Evolutionary conservation across 495 filamentous ascomycete genomes (phyloP), one percentile per base, ranked within the genome.

Genomic region (Lindgomyces ingoldianus): DNA sequence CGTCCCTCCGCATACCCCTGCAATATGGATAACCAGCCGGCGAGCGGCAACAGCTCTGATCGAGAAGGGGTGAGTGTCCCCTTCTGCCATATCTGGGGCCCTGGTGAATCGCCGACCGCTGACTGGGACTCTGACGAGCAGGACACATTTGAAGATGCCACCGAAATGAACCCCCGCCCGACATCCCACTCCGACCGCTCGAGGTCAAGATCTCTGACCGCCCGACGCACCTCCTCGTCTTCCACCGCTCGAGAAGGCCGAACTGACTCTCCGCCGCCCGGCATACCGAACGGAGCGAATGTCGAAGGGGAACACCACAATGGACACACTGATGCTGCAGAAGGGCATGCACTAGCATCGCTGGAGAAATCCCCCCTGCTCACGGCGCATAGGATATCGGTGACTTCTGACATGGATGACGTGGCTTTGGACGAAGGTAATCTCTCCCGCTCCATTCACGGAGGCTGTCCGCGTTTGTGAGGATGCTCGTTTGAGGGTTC

Each of bases 381-480:
- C 29, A 65, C 68, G 4, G 55, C 64, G 25, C 68, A 71, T 14
- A 25, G 64, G 25, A 68, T 71, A 57, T 71, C 68, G 1, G 64
- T 68, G 27, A 51, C 52, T 1, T 67, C 64, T 29, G 67, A 70
- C 48, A 70, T 72, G 70, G 67, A 72, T 29, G 70, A 72, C 22
- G 70, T 70, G 24, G 56, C 50, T 55, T 44, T 72, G n/a, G 70
- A 68, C 46, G 70, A 70, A 69, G 66, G 69, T 69, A 44, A 42
- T 12, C 49, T 33, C 22, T 14, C 44, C 27, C 22, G 36, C 30
- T 27, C n/a, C 56, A n/a, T 21, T 41, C n/a, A n/a, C n/a, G 1
- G 22, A 6, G 26, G 36, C 30, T 4, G 16, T 41, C 51, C 18
- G 18, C 3, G 29, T 14, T n/a, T n/a, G 8, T 2, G 24, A 30